Conservation (phyloP, 495 filamentous ascomycete genomes). For the Daldinia loculata region DNA sequence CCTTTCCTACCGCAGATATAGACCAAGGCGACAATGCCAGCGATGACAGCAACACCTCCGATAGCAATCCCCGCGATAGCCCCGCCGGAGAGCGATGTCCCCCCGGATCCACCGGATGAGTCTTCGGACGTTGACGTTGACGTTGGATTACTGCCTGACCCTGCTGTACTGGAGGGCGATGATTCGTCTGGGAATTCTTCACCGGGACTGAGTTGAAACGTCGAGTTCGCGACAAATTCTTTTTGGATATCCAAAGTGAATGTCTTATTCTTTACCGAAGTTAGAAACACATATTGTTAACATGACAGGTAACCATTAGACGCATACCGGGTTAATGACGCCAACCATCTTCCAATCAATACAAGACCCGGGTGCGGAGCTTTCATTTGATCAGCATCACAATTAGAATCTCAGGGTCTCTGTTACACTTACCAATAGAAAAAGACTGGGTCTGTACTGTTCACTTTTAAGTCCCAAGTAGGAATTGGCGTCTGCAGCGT, state of each 20-base stretch:
- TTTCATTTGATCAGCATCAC: slow-evolving; percentile 1
- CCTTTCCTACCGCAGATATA: slow-evolving; percentile 55
- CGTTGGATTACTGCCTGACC: neutral
- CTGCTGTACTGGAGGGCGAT: slow-evolving; percentile 3
- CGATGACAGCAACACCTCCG: slow-evolving; percentile 51
- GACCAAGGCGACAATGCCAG: slow-evolving; percentile 49
- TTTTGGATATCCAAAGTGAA: slow-evolving; percentile 46
- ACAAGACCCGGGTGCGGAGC: slow-evolving; percentile 46
- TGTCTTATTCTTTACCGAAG: slow-evolving; percentile 32
- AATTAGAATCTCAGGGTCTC: neutral
- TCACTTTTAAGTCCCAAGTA: slow-evolving; percentile 54
- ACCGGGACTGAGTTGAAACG: slow-evolving; percentile 50
- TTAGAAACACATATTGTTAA: slow-evolving; percentile 5
- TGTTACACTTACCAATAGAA: slow-evolving; percentile 60
- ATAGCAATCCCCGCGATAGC: slow-evolving; percentile 61
- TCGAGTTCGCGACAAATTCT: slow-evolving; percentile 40
- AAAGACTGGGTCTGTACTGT: slow-evolving; percentile 66
- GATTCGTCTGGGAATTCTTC: slow-evolving; percentile 49
- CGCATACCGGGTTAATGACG: slow-evolving; percentile 55
- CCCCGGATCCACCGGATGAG: slow-evolving; percentile 4
- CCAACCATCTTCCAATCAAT: slow-evolving; percentile 56
- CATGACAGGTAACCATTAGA: neutral
- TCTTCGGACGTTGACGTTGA: neutral
- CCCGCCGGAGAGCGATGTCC: slow-evolving; percentile 42
- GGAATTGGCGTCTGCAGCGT: slow-evolving; percentile 56